Evolutionary conservation across 345 rosid species (phyloP).

Genomic region (Populus euphratica): DNA sequence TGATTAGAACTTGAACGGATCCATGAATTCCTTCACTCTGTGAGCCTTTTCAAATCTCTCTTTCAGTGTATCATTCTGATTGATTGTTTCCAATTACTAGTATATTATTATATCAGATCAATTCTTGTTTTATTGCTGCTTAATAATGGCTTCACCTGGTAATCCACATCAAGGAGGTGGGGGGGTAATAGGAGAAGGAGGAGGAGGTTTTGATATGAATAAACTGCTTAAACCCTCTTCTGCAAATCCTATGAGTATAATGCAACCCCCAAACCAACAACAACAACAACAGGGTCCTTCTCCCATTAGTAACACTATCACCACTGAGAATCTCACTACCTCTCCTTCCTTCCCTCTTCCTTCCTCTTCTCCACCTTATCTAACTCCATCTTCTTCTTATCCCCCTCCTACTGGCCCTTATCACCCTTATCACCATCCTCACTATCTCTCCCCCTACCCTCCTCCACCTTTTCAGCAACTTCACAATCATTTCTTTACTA

Average conservation of each 20-base stretch:
- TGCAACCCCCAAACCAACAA: constrained; percentile 9
- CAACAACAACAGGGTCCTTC: not conserved
- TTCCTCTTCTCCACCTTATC: constrained; percentile 30
- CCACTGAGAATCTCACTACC: constrained; percentile 15
- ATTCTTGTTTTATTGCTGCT: not conserved
- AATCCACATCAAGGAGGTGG: constrained; percentile 21
- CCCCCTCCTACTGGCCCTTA: constrained; percentile 57
- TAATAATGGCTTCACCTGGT: constrained; percentile 35
- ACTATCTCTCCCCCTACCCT: constrained; percentile 31
- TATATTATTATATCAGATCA: not conserved
- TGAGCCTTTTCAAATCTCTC: not conserved
- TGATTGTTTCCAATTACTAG: not conserved
- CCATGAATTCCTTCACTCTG: not conserved
- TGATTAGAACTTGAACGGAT: constrained; percentile 1
- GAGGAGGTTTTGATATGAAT: constrained; percentile 33
- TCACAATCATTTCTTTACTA: constrained; percentile 27
- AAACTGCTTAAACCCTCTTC: constrained; percentile 39
- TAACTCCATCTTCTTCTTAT: constrained; percentile 51
- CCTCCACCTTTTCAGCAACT: constrained; percentile 33
- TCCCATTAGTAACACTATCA: constrained; percentile 2
- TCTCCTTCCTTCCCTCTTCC: constrained; percentile 32
- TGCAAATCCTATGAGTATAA: constrained; percentile 16
- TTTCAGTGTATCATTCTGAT: not conserved
- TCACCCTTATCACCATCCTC: constrained; percentile 35
- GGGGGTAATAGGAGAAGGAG: not conserved